Percentiles rank a stretch among this genome's conserved stretches.
These are phyloP conservation scores for Sicyos edulis DNA, from an alignment of 306 rosid species.

Conservation along the genomic window DNA sequence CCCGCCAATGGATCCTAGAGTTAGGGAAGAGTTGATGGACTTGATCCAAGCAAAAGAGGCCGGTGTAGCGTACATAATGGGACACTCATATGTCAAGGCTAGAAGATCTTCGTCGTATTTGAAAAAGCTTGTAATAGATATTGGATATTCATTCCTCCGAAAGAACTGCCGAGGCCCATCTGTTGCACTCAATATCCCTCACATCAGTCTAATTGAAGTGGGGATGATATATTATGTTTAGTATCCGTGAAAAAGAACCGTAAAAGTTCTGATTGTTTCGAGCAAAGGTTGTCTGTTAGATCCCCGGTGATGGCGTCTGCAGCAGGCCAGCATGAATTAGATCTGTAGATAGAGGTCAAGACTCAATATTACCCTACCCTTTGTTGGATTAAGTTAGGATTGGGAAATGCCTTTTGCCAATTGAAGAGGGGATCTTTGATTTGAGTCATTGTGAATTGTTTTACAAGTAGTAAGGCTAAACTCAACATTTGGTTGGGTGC, in stretches of 20 bases:
- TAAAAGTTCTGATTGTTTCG: not conserved
- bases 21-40: slow-evolving; percentile 65
- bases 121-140: slow-evolving; percentile 62
- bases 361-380: not conserved
- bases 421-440: not conserved
- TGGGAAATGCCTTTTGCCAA: not conserved
- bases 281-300: not conserved
- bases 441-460: too few relatives aligned
- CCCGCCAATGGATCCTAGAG: slow-evolving; percentile 49
- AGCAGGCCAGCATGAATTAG: slow-evolving; percentile 17
- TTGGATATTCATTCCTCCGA: slow-evolving; percentile 71
- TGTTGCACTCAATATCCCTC: slow-evolving; percentile 85
- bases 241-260: slow-evolving; percentile 16
- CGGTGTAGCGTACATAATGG: slow-evolving; percentile 80
- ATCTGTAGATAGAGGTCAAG: not conserved
- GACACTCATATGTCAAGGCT: slow-evolving; percentile 83
- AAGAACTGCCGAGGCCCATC: slow-evolving; percentile 86
- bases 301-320: not conserved
- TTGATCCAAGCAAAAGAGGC: slow-evolving; percentile 77
- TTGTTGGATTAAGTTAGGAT: not conserved
- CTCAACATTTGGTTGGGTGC: too few relatives aligned
- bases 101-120: slow-evolving; percentile 63
- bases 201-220: slow-evolving; percentile 80
- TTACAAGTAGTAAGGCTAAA: too few relatives aligned
- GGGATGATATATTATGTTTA: slow-evolving; percentile 89